Evolutionary conservation across 768 basidiomycete species (phyloP).

Genomic region (Tephrocybe sp.): DNA sequence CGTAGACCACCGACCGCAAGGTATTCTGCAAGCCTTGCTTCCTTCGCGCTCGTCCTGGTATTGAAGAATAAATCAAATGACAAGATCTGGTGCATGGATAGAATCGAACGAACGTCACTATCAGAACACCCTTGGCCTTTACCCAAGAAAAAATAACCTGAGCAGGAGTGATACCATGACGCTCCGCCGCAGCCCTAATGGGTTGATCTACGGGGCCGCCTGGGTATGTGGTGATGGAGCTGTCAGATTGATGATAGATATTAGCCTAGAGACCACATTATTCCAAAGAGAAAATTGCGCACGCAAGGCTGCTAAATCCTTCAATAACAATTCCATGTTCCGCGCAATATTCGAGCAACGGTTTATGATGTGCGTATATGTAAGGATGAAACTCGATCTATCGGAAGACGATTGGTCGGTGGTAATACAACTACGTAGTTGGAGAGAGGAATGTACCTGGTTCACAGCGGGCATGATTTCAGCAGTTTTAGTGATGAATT

Average conservation of each 20-base stretch:
- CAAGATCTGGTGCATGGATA: neutral
- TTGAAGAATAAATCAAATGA: too few relatives aligned
- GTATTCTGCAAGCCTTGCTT: slow-evolving; percentile 64
- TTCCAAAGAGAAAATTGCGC: slow-evolving; percentile 6
- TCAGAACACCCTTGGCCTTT: slow-evolving; percentile 59
- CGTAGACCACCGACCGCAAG: slow-evolving; percentile 58
- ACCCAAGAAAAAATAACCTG: slow-evolving; percentile 75
- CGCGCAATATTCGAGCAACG: slow-evolving; percentile 44
- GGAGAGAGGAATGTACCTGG: slow-evolving; percentile 41
- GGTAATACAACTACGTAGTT: neutral
- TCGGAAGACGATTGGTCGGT: too few relatives aligned
- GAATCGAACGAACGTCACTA: slow-evolving; percentile 58
- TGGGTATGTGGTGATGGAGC: slow-evolving; percentile 56
- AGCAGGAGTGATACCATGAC: slow-evolving; percentile 52
- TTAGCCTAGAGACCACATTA: neutral
- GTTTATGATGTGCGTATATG: slow-evolving; percentile 46
- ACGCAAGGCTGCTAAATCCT: slow-evolving; percentile 56
- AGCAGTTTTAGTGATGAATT: slow-evolving; percentile 48
- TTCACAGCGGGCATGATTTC: slow-evolving; percentile 65
- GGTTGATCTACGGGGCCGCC: slow-evolving; percentile 65
- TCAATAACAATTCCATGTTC: slow-evolving; percentile 52
- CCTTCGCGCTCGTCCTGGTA: slow-evolving; percentile 56
- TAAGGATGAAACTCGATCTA: slow-evolving; percentile 59
- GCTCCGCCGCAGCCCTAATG: slow-evolving; percentile 48
- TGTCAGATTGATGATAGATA: neutral